phyloP scores from a whole-genome alignment of 768 basidiomycete genomes.

The Termitomyces sp. region DNA sequence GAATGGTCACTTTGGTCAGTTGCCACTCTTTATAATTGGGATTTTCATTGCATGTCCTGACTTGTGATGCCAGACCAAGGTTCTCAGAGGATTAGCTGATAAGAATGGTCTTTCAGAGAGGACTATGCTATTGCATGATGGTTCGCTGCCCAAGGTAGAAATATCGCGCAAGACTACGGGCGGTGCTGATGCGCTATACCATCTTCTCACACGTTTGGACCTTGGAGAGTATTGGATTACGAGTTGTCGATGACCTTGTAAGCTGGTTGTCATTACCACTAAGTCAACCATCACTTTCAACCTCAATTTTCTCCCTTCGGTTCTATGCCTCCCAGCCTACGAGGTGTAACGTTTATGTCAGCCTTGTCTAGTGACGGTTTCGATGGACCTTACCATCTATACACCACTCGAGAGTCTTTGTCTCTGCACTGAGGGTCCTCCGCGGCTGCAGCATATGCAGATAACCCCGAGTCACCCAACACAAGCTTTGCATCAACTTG shows the following conservation, averaged over 20 bases:
- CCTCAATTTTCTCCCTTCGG: slow-evolving; percentile 13
- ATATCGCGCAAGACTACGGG: slow-evolving; percentile 31
- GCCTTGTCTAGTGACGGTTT: background rate
- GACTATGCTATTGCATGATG: slow-evolving; percentile 16
- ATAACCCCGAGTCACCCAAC: slow-evolving; percentile 30
- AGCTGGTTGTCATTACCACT: background rate
- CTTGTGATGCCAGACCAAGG: slow-evolving; percentile 37
- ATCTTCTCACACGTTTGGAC: slow-evolving; percentile 49
- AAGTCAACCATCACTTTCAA: background rate
- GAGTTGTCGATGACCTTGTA: slow-evolving; percentile 6
- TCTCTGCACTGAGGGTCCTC: slow-evolving; percentile 32
- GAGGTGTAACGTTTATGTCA: background rate
- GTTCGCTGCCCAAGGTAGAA: slow-evolving; percentile 21
- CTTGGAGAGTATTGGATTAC: slow-evolving; percentile 54
- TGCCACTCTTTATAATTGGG: background rate
- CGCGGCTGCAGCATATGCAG: slow-evolving; percentile 32
- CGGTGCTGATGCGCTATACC: slow-evolving; percentile 47
- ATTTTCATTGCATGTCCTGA: slow-evolving; percentile 2
- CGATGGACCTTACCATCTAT: slow-evolving; percentile 28
- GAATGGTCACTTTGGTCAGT: slow-evolving; percentile 54
- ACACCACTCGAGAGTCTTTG: slow-evolving; percentile 34
- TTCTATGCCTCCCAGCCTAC: slow-evolving; percentile 29
- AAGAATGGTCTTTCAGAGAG: slow-evolving; percentile 29
- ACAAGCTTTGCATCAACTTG: slow-evolving; percentile 32
- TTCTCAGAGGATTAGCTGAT: slow-evolving; percentile 51